Percentiles rank a stretch among this genome's conserved stretches.
Conservation (phyloP, 2,329 filamentous ascomycete species). For the Samsoniella hepiali region DNA sequence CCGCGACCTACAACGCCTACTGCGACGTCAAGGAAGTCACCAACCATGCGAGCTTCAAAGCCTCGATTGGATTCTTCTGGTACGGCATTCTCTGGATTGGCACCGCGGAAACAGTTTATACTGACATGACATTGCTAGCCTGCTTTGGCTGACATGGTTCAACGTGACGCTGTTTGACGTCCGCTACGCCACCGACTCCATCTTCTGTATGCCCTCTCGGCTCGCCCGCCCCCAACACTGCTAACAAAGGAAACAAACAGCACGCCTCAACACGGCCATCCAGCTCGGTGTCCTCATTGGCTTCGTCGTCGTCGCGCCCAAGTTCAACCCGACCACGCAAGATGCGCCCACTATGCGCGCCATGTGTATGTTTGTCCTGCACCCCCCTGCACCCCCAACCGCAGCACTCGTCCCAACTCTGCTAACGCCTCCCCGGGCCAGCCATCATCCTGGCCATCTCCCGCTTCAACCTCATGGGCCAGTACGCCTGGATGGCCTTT, state of each 20-base stretch:
- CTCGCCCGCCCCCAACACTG: not conserved
- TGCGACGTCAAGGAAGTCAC: constrained; percentile 32
- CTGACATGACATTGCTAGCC: constrained; percentile 28
- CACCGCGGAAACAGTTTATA: not conserved
- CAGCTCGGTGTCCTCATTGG: constrained; percentile 64
- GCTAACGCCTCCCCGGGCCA: constrained; percentile 14
- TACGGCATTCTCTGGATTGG: not conserved
- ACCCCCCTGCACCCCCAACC: not conserved
- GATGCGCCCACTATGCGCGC: constrained; percentile 36
- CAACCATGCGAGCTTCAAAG: constrained; percentile 31
- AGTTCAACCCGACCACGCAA: constrained; percentile 40
- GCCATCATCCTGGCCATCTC: constrained; percentile 50
- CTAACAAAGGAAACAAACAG: constrained; percentile 22
- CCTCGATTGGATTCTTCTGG: constrained; percentile 35
- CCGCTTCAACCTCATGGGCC: constrained; percentile 48
- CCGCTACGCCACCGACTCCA: constrained; percentile 60
- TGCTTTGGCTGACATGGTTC: constrained; percentile 67
- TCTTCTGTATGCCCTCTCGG: constrained; percentile 44
- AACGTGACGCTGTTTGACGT: constrained; percentile 64
- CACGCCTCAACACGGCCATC: constrained; percentile 54
- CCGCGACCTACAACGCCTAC: constrained; percentile 64
- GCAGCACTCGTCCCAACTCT: not conserved
- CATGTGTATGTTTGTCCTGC: constrained; percentile 35
- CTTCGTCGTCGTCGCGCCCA: constrained; percentile 57
- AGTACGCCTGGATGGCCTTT: constrained; percentile 49